Conservation (phyloP, 1,284 basidiomycete species). For the Flammula alnicola region DNA sequence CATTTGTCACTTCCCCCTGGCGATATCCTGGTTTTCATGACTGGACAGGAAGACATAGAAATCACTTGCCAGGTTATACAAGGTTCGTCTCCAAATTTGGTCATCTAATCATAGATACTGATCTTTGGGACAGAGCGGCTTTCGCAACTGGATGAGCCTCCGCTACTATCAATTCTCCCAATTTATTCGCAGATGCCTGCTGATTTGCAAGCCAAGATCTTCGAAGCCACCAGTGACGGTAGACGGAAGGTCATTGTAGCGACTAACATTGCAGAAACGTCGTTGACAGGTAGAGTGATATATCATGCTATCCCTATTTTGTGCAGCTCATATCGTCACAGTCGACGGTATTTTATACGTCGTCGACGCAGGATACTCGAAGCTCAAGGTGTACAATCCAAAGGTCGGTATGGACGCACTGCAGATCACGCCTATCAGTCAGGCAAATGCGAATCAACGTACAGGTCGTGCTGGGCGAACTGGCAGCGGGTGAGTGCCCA, state of each 20-base stretch:
- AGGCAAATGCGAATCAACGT: constrained; percentile 96
- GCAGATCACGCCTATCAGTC: constrained; percentile 98
- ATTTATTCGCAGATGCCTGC: constrained; percentile 99
- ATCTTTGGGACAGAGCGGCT: constrained; percentile 72
- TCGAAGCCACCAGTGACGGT: constrained; percentile 93
- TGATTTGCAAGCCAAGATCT: constrained; percentile 98
- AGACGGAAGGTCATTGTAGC: constrained; percentile 97
- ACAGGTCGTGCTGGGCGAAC: constrained; percentile 97
- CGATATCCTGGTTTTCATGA: constrained; percentile 99
- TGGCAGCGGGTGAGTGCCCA: constrained; percentile 77
- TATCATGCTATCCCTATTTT: constrained; percentile 6
- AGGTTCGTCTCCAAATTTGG: constrained; percentile 51
- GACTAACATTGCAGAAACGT: constrained; percentile 99
- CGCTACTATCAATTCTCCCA: constrained; percentile 86
- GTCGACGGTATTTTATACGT: constrained; percentile 99
- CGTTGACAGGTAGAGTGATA: constrained; percentile 74
- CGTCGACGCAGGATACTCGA: constrained; percentile 95
- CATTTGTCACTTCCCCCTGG: constrained; percentile 94
- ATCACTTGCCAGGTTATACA: constrained; percentile 90
- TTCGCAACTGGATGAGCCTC: constrained; percentile 88
- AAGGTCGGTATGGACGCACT: constrained; percentile 99
- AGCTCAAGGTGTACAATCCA: constrained; percentile 98
- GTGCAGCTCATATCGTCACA: constrained; percentile 35
- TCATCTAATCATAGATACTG: neutral
- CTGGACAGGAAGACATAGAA: constrained; percentile 99